phyloP scores from a whole-genome alignment of 345 rosid genomes.

The Sapria himalayana region DNA sequence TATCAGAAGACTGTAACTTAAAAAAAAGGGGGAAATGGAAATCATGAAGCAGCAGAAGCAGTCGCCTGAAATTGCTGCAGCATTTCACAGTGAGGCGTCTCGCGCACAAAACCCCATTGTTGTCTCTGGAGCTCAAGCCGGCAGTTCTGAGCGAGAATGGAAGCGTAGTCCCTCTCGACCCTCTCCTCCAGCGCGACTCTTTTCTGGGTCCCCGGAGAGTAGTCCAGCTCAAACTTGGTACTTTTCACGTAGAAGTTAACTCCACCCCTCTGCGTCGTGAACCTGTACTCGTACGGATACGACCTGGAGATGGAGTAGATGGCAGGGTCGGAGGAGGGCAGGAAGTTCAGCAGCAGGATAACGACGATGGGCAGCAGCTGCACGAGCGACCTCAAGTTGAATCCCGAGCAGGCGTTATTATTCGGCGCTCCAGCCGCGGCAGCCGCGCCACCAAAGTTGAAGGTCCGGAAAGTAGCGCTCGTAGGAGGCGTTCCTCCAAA shows the following conservation, averaged over 20 bases:
- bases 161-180: slow-evolving; percentile 63
- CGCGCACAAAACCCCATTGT: slow-evolving; percentile 76
- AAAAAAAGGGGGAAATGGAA: neutral
- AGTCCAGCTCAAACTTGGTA: slow-evolving; percentile 56
- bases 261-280: slow-evolving; percentile 42
- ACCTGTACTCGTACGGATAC: slow-evolving; percentile 58
- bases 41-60: slow-evolving; percentile 10
- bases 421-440: slow-evolving; percentile 31
- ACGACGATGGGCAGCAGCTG: slow-evolving; percentile 67
- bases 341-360: slow-evolving; percentile 46
- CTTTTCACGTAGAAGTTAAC: slow-evolving; percentile 74
- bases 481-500: slow-evolving; percentile 74
- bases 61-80: slow-evolving; percentile 27
- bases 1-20: neutral
- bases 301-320: slow-evolving; percentile 44
- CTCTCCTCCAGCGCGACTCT: slow-evolving; percentile 30
- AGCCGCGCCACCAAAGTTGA: slow-evolving; percentile 52
- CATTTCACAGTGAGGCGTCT: slow-evolving; percentile 74
- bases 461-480: slow-evolving; percentile 43
- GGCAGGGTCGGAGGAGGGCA: slow-evolving; percentile 67
- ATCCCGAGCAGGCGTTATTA: slow-evolving; percentile 36
- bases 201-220: slow-evolving; percentile 25
- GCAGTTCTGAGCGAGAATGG: slow-evolving; percentile 55
- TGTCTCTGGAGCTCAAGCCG: slow-evolving; percentile 61
- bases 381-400: slow-evolving; percentile 35